Conservation (phyloP, 257 asterid species). For the Capsicum chinense region DNA sequence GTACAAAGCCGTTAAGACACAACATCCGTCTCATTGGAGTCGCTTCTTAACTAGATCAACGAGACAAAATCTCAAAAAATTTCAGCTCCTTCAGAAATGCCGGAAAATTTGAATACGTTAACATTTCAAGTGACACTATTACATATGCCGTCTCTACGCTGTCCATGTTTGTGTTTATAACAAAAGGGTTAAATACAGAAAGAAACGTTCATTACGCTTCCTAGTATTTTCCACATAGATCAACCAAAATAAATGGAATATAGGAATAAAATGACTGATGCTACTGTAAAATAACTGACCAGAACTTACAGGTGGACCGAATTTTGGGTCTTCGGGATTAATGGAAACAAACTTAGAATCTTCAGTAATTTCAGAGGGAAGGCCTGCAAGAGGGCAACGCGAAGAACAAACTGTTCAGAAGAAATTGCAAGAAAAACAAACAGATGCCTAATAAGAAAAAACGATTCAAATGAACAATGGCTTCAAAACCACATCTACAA, state of each 20-base stretch:
- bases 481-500: neutral
- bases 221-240: neutral
- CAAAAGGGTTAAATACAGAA: neutral
- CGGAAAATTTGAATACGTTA: neutral
- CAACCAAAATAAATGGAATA: neutral
- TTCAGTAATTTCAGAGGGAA: slow-evolving; percentile 72
- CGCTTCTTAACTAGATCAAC: neutral
- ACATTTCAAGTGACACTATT: neutral
- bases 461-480: neutral
- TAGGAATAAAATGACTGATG: slow-evolving; percentile 3
- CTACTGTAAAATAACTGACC: slow-evolving; percentile 48
- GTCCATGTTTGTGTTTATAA: neutral
- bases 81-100: slow-evolving; percentile 10
- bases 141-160: neutral
- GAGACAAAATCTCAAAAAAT: neutral
- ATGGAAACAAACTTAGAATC: slow-evolving; percentile 89
- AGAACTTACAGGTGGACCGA: slow-evolving; percentile 96
- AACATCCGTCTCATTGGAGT: neutral
- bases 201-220: neutral
- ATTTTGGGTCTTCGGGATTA: slow-evolving; percentile 65
- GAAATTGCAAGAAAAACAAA: neutral
- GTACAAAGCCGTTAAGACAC: neutral
- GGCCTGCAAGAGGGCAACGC: slow-evolving; percentile 48
- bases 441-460: neutral
- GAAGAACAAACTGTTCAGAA: neutral